Evolutionary conservation across 2,329 filamentous ascomycete species (phyloP).

Genomic region (Fusarium mundagurra): DNA sequence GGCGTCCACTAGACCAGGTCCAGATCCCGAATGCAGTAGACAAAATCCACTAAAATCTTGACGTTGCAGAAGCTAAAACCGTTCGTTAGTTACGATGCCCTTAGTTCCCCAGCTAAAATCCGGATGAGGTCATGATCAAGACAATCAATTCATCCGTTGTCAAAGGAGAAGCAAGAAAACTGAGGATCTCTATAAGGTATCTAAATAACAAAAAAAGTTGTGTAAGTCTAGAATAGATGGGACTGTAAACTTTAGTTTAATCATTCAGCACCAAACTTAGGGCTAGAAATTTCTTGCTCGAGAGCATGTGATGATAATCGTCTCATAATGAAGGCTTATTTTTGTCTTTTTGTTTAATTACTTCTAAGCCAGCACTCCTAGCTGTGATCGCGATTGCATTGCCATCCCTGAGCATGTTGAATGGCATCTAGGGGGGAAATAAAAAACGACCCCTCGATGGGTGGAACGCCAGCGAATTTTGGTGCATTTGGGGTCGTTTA

Average conservation of each 20-base stretch:
- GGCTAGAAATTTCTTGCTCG: background rate
- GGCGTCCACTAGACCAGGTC: constrained; percentile 8
- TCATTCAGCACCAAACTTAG: too few species aligned
- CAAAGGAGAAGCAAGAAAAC: background rate
- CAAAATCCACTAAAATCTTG: constrained; percentile 12
- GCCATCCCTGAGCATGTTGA: background rate
- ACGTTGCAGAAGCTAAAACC: constrained; percentile 9
- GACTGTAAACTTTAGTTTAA: background rate
- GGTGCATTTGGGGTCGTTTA: too few species aligned
- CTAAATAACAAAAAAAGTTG: background rate
- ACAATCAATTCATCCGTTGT: background rate
- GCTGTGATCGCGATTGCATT: background rate
- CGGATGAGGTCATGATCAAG: constrained; percentile 31
- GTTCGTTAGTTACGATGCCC: constrained; percentile 1
- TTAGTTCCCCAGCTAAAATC: constrained; percentile 12
- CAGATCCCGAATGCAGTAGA: constrained; percentile 18
- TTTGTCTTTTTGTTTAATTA: background rate
- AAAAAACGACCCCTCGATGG: too few species aligned
- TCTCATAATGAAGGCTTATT: background rate
- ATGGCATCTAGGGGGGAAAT: too few species aligned
- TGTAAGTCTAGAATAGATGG: background rate
- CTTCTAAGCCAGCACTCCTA: background rate
- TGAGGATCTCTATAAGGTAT: background rate
- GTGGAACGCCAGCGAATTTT: too few species aligned
- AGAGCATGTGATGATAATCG: background rate